These are phyloP conservation scores for Fusarium tanahbumbuense DNA, from an alignment of 2,329 filamentous ascomycete species.

Conservation along the genomic window DNA sequence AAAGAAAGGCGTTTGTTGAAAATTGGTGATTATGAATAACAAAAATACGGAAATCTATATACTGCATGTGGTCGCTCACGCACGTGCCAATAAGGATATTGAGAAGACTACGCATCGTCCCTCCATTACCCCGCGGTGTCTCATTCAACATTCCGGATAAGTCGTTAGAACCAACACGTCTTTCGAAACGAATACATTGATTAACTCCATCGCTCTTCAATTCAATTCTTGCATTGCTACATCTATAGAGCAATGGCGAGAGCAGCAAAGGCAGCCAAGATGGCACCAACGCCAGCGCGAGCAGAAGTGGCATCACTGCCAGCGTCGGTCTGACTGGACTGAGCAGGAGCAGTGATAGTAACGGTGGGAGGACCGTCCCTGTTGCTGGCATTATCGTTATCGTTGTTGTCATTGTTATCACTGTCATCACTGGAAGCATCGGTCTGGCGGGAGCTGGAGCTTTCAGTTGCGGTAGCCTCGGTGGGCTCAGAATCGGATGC, in stretches of 20 bases:
- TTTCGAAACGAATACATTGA: constrained; percentile 16
- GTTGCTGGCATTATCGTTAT: constrained; percentile 10
- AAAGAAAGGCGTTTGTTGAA: constrained; percentile 18
- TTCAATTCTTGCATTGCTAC: background rate
- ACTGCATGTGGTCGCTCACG: constrained; percentile 19
- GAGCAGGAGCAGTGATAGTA: constrained; percentile 24
- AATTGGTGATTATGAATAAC: constrained; percentile 20
- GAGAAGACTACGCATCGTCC: constrained; percentile 13
- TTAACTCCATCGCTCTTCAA: constrained; percentile 3
- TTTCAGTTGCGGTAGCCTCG: constrained; percentile 19
- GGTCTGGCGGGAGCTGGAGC: constrained; percentile 10
- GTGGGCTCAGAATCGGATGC: constrained; percentile 16
- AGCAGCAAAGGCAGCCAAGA: constrained; percentile 38
- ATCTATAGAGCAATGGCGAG: constrained; percentile 44
- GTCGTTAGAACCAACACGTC: constrained; percentile 35
- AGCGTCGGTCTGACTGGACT: constrained; percentile 21
- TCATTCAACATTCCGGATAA: constrained; percentile 41
- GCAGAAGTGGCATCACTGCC: constrained; percentile 36
- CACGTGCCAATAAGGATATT: constrained; percentile 27
- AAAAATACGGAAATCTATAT: constrained; percentile 41
- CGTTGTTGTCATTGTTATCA: background rate
- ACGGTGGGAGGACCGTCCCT: constrained; percentile 37
- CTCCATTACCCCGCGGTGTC: constrained; percentile 20
- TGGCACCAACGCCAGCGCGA: constrained; percentile 38
- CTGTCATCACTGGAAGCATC: background rate